A percentile compares a stretch with the other conserved stretches of the same genome.
Evolutionary conservation across 495 filamentous ascomycete genomes (phyloP).

Genomic region (Tuber umbilicatum): DNA sequence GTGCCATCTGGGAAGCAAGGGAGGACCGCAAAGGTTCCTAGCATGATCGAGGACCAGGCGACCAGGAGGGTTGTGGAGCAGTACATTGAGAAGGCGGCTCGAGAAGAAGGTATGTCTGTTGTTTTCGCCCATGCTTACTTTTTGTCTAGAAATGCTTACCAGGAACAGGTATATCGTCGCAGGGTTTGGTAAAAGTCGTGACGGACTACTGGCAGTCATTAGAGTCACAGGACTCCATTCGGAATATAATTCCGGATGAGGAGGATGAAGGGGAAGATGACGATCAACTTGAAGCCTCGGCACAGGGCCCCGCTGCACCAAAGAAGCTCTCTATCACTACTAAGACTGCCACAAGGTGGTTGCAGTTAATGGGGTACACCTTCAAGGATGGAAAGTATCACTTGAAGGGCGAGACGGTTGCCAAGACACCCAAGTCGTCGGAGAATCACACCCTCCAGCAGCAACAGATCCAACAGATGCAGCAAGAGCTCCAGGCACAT

Average conservation of each 20-base stretch:
- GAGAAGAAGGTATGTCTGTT: conserved; percentile 14
- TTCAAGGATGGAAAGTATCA: conserved; percentile 25
- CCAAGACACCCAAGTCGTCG: not conserved
- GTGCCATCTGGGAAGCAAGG: conserved; percentile 25
- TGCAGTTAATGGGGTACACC: conserved; percentile 26
- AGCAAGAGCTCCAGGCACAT: not conserved
- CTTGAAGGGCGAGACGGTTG: conserved; percentile 12
- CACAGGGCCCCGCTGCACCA: conserved; percentile 8
- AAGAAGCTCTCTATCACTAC: conserved; percentile 23
- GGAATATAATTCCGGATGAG: conserved; percentile 13
- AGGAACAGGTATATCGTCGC: conserved; percentile 18
- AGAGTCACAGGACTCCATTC: conserved; percentile 11
- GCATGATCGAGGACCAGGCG: conserved; percentile 24
- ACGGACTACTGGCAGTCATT: conserved; percentile 17
- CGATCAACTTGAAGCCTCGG: conserved; percentile 11
- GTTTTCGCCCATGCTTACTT: not conserved
- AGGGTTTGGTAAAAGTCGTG: conserved; percentile 21
- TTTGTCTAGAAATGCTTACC: not conserved
- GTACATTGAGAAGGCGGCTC: conserved; percentile 6
- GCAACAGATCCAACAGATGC: not conserved
- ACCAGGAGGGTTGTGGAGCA: conserved; percentile 13
- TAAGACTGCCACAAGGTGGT: conserved; percentile 24
- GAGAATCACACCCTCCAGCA: conserved; percentile 4
- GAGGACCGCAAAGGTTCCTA: conserved; percentile 26
- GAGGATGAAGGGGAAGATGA: conserved; percentile 19